A percentile compares a stretch with the other conserved stretches of the same genome.
These are phyloP conservation scores for Tieghemostelium lacteum DNA, from an alignment of 78 protist species.

Conservation along the genomic window DNA sequence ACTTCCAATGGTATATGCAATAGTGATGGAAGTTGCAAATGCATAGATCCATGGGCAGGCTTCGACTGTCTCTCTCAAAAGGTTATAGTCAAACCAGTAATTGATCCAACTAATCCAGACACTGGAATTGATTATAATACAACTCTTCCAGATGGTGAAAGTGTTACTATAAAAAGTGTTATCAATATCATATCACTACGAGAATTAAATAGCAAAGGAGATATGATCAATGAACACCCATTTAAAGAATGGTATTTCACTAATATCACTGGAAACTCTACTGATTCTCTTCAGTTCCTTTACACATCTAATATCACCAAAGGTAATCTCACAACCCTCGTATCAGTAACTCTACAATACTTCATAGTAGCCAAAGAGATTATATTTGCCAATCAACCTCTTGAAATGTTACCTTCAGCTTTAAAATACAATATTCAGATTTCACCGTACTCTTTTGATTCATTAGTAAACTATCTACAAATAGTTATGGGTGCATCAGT, in stretches of 20 bases:
- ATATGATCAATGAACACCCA: no score
- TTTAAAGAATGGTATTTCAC: no score
- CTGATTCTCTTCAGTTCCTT: no score
- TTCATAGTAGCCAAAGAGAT: no score
- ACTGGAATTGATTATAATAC: neutral
- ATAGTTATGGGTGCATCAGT: conserved; percentile 28
- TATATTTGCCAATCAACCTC: conserved; percentile 5
- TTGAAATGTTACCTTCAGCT: conserved; percentile 20
- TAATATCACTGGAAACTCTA: no score
- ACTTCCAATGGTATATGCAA: neutral
- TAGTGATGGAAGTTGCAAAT: neutral
- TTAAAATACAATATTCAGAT: conserved; percentile 30
- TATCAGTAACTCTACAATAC: no score
- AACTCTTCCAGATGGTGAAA: neutral
- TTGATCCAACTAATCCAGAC: neutral
- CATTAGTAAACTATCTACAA: conserved; percentile 1
- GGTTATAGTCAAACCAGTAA: neutral
- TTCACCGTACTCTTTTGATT: neutral
- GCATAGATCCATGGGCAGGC: neutral
- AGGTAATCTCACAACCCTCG: no score
- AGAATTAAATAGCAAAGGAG: neutral
- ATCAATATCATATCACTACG: neutral
- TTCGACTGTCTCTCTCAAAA: neutral
- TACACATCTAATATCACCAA: no score
- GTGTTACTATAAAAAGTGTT: neutral